Percentiles rank a stretch among this genome's conserved stretches.
phyloP scores from a whole-genome alignment of 179 eudicot species.

The Silene coronaria region DNA sequence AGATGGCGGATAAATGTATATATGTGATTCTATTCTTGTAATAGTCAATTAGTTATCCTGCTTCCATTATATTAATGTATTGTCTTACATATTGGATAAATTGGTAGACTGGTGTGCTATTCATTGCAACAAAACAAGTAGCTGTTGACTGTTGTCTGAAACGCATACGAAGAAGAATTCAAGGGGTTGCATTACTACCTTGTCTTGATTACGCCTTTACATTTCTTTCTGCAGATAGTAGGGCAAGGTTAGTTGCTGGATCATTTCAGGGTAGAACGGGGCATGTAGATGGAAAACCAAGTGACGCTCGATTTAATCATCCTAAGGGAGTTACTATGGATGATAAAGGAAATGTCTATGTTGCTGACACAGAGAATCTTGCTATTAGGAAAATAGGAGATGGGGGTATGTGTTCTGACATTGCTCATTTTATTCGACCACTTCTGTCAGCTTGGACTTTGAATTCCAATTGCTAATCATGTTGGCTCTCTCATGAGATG shows the following conservation, averaged over 20 bases:
- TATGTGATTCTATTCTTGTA: background rate
- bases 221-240: slow-evolving; percentile 65
- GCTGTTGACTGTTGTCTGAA: background rate
- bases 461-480: background rate
- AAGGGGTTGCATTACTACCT: background rate
- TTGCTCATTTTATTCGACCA: background rate
- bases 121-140: background rate
- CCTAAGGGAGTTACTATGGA: slow-evolving; percentile 92
- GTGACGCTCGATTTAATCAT: slow-evolving; percentile 85
- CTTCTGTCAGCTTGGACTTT: background rate
- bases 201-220: background rate
- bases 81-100: no score
- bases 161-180: background rate
- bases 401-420: slow-evolving; percentile 47
- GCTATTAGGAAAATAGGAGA: slow-evolving; percentile 94
- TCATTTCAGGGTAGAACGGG: slow-evolving; percentile 95
- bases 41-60: background rate
- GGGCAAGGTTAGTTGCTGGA: slow-evolving; percentile 92
- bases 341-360: slow-evolving; percentile 92
- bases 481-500: no score
- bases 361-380: slow-evolving; percentile 86
- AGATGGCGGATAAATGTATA: background rate
- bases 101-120: background rate
- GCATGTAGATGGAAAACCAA: slow-evolving; percentile 94
- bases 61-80: no score